Conservation (phyloP, 306 rosid species). For the Pyrus communis region DNA sequence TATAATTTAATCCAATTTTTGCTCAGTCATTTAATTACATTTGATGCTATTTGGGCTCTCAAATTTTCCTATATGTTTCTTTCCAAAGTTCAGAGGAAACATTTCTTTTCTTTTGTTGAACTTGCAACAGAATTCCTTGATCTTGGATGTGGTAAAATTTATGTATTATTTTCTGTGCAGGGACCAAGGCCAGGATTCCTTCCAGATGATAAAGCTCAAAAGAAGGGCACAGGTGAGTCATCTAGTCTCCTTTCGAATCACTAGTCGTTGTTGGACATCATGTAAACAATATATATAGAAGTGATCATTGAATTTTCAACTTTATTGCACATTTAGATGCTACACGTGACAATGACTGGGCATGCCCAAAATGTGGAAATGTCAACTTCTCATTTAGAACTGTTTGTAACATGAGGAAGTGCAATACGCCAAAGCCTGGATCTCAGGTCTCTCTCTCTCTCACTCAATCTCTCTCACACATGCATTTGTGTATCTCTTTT, state of each 20-base stretch:
- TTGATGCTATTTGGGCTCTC: not conserved
- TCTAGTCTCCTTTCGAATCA: not conserved
- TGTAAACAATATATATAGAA: not conserved
- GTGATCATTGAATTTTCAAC: not conserved
- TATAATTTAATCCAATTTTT: not conserved
- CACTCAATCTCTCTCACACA: not conserved
- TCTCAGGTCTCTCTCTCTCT: conserved; percentile 56
- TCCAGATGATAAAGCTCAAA: conserved; percentile 65
- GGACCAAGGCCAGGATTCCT: conserved; percentile 82
- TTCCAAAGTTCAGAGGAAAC: not conserved
- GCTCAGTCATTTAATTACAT: not conserved
- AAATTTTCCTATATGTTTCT: not conserved
- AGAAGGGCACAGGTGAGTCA: conserved; percentile 58
- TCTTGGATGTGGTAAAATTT: not conserved
- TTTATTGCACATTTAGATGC: conserved; percentile 36
- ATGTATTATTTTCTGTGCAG: conserved; percentile 33
- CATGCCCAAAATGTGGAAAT: conserved; percentile 97
- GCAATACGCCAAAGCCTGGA: conserved; percentile 98
- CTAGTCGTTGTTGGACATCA: not conserved
- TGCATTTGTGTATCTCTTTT: not conserved
- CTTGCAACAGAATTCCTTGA: not conserved
- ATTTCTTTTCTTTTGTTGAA: not conserved
- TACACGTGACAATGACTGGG: conserved; percentile 97
- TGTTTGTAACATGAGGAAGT: conserved; percentile 98
- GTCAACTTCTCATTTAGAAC: conserved; percentile 90